A percentile compares a stretch with the other conserved stretches of the same genome.
Conservation (phyloP, 2,329 filamentous ascomycete genomes). For the Fusarium tjaetaba region DNA sequence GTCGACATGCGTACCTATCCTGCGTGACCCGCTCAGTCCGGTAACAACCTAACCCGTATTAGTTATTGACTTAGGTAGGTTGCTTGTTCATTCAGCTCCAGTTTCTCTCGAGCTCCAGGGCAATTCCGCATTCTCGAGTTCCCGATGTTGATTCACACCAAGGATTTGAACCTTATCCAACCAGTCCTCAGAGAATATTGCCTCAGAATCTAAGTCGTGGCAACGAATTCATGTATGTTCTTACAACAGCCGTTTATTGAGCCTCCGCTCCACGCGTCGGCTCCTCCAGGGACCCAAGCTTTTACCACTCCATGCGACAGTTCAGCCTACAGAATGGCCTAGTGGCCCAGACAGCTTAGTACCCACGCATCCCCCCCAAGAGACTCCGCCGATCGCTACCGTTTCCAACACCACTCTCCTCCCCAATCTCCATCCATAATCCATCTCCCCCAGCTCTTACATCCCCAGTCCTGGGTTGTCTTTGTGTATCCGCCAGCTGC, state of each 20-base stretch:
- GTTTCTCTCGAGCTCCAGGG: background rate
- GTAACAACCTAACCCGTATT: background rate
- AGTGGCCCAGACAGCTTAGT: constrained; percentile 13
- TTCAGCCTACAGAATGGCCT: background rate
- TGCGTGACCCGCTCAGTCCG: background rate
- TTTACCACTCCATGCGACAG: constrained; percentile 8
- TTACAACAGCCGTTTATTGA: background rate
- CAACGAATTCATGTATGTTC: background rate
- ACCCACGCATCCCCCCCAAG: constrained; percentile 21
- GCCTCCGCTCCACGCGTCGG: constrained; percentile 16
- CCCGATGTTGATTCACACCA: background rate
- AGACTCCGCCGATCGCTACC: constrained; percentile 32
- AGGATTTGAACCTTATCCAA: background rate
- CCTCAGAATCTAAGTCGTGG: background rate
- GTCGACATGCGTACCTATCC: background rate
- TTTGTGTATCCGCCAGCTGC: constrained; percentile 20
- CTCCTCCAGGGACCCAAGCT: constrained; percentile 28
- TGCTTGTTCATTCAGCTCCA: background rate
- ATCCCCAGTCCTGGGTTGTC: constrained; percentile 22
- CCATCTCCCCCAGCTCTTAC: constrained; percentile 29
- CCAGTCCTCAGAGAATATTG: background rate
- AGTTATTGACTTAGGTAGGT: background rate
- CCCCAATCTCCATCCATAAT: constrained; percentile 24
- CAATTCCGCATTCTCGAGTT: background rate
- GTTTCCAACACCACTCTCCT: constrained; percentile 25